These are phyloP conservation scores for Cladosporium sp. DNA, from an alignment of 2,329 filamentous ascomycete species.

Conservation along the genomic window DNA sequence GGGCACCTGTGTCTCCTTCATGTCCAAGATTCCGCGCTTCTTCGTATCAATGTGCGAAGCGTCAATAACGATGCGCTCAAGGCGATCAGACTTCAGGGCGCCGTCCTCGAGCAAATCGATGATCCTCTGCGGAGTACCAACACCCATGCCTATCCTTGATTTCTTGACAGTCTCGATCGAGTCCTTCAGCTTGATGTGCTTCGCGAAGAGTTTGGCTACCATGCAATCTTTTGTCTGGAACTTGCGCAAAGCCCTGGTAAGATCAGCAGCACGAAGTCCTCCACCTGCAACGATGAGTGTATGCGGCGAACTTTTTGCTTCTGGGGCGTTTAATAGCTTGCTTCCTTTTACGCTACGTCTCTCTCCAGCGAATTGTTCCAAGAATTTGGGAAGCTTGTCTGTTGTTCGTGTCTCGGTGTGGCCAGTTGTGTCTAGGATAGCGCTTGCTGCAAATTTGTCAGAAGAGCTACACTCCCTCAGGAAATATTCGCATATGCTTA, in stretches of 20 bases:
- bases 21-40: constrained; percentile 88
- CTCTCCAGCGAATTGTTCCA: constrained; percentile 59
- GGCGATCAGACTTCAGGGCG: constrained; percentile 37
- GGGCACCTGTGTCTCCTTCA: constrained; percentile 86
- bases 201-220: constrained; percentile 92
- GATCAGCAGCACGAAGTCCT: constrained; percentile 78
- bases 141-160: constrained; percentile 71
- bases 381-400: constrained; percentile 71
- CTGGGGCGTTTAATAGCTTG: constrained; percentile 60
- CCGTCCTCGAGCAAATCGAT: constrained; percentile 78
- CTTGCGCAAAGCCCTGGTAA: constrained; percentile 70
- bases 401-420: constrained; percentile 65
- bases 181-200: constrained; percentile 94
- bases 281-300: constrained; percentile 85
- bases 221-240: constrained; percentile 74
- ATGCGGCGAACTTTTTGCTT: constrained; percentile 62
- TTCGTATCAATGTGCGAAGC: constrained; percentile 92
- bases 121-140: constrained; percentile 82
- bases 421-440: constrained; percentile 74
- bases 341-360: constrained; percentile 43
- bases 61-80: constrained; percentile 82
- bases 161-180: constrained; percentile 71
- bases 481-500: constrained; percentile 32
- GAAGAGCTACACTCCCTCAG: neutral
- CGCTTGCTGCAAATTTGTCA: constrained; percentile 51